Base-by-base conservation (phyloP, 768 basidiomycete species). In the Chalciporus chontae region DNA sequence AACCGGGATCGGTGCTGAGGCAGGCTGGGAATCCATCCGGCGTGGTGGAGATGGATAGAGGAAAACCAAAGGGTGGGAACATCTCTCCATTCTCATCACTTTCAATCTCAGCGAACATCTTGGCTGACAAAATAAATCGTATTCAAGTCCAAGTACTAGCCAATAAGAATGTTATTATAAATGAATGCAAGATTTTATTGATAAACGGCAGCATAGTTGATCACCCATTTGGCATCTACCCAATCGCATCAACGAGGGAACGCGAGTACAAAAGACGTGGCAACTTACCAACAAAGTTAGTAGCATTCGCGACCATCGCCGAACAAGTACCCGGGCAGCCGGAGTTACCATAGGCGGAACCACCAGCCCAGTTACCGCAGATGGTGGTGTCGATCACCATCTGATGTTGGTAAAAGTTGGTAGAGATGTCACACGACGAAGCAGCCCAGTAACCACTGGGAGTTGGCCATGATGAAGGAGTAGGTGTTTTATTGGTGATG, bases 361-460 rank as follows among this genome's bases (percentile, higher is more conserved):
- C 55, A 9, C 52, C 55, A 9, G 64, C 69, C 68, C 68, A 69
- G 19, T 56, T 52, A 0, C 68, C 69, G 7, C 69, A 70, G 42
- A 70, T 24, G 18, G 69, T 68, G 19, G 65, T 72, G 34, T 72
- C 67, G 8, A 73, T 62, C 11, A 79, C 72, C 52, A 84, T 58
- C 13, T 65, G 57, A 50, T 83, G 80, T n/a, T 80, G 65, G 52
- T 67, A 71, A 58, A 84, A 83, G 54, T 82, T 77, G 13, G 65
- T 50, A 3, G 55, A 43, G 32, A 83, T 77, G 46, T 81, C 64
- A 55, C 83, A 84, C 11, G 69, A 65, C 43, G 62, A 58, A 24
- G 79, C 67, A 42, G 75, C 73, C 70, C 75, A 85, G 53, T 71
- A 67, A 1, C 80, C 83, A 38, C 63, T 72, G 32, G 83, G 83